Evolutionary conservation across 177 flowering plant genomes (phyloP), one percentile per base, ranked within the genome.

Genomic region (Vitis hybrid): DNA sequence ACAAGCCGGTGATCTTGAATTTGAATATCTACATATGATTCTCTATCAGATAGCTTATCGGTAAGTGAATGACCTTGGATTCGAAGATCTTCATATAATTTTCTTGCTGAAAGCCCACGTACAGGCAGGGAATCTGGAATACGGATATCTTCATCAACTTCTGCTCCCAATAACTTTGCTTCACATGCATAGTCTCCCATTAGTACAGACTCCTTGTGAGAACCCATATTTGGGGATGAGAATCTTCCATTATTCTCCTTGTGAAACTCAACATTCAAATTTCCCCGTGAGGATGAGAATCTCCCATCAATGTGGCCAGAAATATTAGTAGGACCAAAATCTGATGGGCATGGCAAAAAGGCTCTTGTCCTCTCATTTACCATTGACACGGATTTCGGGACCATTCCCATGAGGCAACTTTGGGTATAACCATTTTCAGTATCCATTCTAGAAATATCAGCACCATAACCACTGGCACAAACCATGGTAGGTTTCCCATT

Each of bases 381-480:
- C 19, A 72, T 4, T 51, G 66, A 23, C 65, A 72, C 13, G 13
- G 75, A 66, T 58, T 76, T 78, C 51, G 65, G 69, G 60, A 64
- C 75, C 50, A 67, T 64, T 45, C 66, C 69, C 3, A 81, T 64
- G 18, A 70, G 66, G 39, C 77, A 51, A 61, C 18, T 60, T n/a
- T 63, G 75, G 56, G 19, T 76, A 62, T 63, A 69, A 13, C 62
- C 75, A 55, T 69, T 80, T n/a, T 78, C 76, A 62, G 61, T 60
- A 12, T 21, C 45, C 68, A 65, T 64, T 66, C 75, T 64, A 21
- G 73, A 30, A n/a, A 11, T 32, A 18, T 63, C 30, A 54, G 18
- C 18, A 17, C 71, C 77, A 23, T 6, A 58, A 30, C 61, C 72
- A 61, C 55, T 63, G 19, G n/a, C 11, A 6, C 56, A 56, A 62